Base-by-base conservation (phyloP, 768 basidiomycete species). In the Piloderma croceum region DNA sequence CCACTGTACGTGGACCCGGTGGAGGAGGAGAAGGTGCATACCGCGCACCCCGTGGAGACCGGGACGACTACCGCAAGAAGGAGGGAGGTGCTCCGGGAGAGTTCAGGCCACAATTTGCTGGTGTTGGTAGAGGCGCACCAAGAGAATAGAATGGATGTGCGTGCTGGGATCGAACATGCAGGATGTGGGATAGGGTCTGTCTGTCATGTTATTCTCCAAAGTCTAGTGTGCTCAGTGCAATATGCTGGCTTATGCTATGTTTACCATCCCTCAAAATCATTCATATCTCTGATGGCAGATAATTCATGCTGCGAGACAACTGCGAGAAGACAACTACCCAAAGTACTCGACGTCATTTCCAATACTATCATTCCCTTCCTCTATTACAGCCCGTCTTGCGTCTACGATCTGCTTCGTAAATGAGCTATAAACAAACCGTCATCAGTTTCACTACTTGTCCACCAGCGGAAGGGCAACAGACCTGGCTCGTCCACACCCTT, bases 51-150 rank as follows among this genome's bases (percentile, higher is more conserved):
- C 89, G 93, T 48, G 80, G 81, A 32, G 34, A 19, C 20, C 84
- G 87, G 63, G 79, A 90, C 53, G 92, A 93, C 21, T 90, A 87
- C 56, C 96, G 96, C 77, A 70, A 79, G 47, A 90, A 88, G 73
- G 88, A 89, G 76, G 89, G 94, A 64, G 78, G 76, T 47, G 90
- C 89, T 21, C 84, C 87, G 42, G 85, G 80, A 44, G 88, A 92
- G 61, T 98, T 77, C 77, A 74, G 83, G 65, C 92, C 94, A 50
- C 76, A 83, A 57, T 96, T 87, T 60, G 75, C 80, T 57, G 87
- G 88, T 64, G 85, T 92, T 53, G 91, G 91, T 42, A 80, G 91
- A 55, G 91, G 91, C 66, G 82, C 73, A 41, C 83, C 90, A 51
- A 29, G 23, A 23, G 27, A 57, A 61, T 64, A n/a, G n/a, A n/a